These are phyloP conservation scores for Plectosphaerella sp. DNA, from an alignment of 2,329 filamentous ascomycete genomes.

Conservation along the genomic window DNA sequence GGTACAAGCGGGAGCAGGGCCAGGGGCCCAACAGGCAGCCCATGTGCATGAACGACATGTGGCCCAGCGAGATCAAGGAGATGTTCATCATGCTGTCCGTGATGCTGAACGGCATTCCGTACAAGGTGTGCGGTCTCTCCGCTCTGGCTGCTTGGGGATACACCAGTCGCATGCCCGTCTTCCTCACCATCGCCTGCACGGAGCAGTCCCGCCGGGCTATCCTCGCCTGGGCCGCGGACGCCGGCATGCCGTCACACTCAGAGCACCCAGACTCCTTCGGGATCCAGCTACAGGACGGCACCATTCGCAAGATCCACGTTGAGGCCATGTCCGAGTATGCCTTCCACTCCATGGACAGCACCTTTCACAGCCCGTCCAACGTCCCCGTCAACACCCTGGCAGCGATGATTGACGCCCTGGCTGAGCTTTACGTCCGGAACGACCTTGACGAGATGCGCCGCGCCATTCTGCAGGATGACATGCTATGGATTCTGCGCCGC, in stretches of 20 bases:
- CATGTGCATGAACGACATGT: slow-evolving; percentile 15
- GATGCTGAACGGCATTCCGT: slow-evolving; percentile 37
- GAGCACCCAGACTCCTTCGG: slow-evolving; percentile 35
- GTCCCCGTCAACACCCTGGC: slow-evolving; percentile 26
- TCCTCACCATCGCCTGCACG: slow-evolving; percentile 38
- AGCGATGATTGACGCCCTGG: slow-evolving; percentile 27
- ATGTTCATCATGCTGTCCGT: slow-evolving; percentile 32
- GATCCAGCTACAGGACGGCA: slow-evolving; percentile 32
- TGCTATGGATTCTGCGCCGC: slow-evolving; percentile 28
- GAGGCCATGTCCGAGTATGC: slow-evolving; percentile 28
- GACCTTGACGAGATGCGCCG: slow-evolving; percentile 3
- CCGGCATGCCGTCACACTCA: slow-evolving; percentile 22
- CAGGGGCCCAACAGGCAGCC: neutral
- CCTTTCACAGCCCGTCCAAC: slow-evolving; percentile 1
- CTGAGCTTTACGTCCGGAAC: slow-evolving; percentile 23
- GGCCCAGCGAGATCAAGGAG: slow-evolving; percentile 22
- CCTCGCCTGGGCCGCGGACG: slow-evolving; percentile 32
- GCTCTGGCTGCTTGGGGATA: slow-evolving; percentile 41
- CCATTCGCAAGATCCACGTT: slow-evolving; percentile 27
- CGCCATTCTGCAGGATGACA: slow-evolving; percentile 19
- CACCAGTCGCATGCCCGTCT: slow-evolving; percentile 17
- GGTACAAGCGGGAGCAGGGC: neutral
- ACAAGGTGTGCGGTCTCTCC: slow-evolving; percentile 40
- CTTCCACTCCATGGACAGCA: slow-evolving; percentile 12
- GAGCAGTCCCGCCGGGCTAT: slow-evolving; percentile 27